These are phyloP conservation scores for Globomyces sp. DNA, from an alignment of 371 early-diverging fungal genomes.

Conservation along the genomic window DNA sequence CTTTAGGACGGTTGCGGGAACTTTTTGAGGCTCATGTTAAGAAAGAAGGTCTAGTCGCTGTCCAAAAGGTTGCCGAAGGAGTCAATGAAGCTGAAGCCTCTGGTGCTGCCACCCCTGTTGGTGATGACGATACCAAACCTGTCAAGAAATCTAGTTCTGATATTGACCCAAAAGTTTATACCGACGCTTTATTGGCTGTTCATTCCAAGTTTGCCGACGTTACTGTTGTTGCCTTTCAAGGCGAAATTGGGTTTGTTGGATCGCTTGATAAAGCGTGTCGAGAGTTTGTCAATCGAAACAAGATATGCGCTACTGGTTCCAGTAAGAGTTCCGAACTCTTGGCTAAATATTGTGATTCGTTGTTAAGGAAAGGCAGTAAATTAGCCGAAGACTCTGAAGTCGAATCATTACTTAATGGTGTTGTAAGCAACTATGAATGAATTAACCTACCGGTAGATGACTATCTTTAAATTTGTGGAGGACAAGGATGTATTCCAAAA, in stretches of 20 bases:
- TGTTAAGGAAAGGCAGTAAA: constrained; percentile 82
- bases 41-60: constrained; percentile 77
- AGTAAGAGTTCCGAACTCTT: constrained; percentile 81
- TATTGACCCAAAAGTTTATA: constrained; percentile 79
- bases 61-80: constrained; percentile 74
- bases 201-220: constrained; percentile 77
- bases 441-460: constrained; percentile 49
- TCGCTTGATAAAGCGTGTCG: constrained; percentile 91
- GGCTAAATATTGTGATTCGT: constrained; percentile 79
- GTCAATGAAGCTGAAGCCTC: constrained; percentile 27
- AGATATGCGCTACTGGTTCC: constrained; percentile 67
- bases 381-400: constrained; percentile 79
- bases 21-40: constrained; percentile 82
- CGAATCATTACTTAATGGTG: constrained; percentile 81
- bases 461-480: constrained; percentile 86
- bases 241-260: constrained; percentile 87
- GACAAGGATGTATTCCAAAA: constrained; percentile 95
- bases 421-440: constrained; percentile 52
- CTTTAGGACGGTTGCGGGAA: constrained; percentile 75
- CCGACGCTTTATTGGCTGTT: constrained; percentile 74
- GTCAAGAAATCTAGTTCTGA: constrained; percentile 24
- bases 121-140: constrained; percentile 26
- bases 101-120: constrained; percentile 22
- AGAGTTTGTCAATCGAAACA: constrained; percentile 89
- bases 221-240: constrained; percentile 70